Conservation (phyloP, 805 yeast species). For the Nadsonia fulvescens region DNA sequence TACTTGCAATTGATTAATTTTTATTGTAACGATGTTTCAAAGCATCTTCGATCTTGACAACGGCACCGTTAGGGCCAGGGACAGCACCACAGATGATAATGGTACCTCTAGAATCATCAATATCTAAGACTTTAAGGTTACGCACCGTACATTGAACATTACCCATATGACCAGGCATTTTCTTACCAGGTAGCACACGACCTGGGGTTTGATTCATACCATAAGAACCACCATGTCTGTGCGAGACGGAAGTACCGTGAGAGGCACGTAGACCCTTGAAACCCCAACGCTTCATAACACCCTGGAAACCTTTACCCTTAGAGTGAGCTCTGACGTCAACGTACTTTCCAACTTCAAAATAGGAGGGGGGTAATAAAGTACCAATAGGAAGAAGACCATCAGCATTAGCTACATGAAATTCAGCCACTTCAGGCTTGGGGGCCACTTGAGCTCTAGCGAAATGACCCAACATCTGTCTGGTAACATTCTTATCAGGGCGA, state of each 20-base stretch:
- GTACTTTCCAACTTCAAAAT: constrained; percentile 63
- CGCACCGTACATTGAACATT: constrained; percentile 52
- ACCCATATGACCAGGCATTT: constrained; percentile 98
- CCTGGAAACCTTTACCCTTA: constrained; percentile 93
- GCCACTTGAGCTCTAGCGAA: constrained; percentile 64
- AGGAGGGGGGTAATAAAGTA: constrained; percentile 63
- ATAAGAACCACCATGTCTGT: constrained; percentile 92
- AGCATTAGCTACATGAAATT: constrained; percentile 59
- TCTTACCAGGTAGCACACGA: constrained; percentile 88
- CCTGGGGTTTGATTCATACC: constrained; percentile 95
- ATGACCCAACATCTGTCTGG: constrained; percentile 54
- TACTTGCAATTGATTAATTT: too few species aligned
- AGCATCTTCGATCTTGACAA: constrained; percentile 65
- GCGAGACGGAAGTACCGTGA: constrained; percentile 88
- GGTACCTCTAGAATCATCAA: constrained; percentile 66
- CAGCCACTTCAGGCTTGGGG: constrained; percentile 60
- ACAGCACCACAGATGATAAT: constrained; percentile 74
- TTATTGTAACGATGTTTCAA: constrained; percentile 24
- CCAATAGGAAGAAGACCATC: constrained; percentile 59
- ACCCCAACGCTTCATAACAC: constrained; percentile 93
- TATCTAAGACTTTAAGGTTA: constrained; percentile 59
- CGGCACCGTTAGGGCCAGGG: constrained; percentile 71
- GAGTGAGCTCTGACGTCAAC: constrained; percentile 66
- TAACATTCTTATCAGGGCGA: constrained; percentile 40
- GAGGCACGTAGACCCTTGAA: constrained; percentile 81